Conservation (phyloP, 1,284 basidiomycete genomes). For the Trichosporon ovoides region DNA sequence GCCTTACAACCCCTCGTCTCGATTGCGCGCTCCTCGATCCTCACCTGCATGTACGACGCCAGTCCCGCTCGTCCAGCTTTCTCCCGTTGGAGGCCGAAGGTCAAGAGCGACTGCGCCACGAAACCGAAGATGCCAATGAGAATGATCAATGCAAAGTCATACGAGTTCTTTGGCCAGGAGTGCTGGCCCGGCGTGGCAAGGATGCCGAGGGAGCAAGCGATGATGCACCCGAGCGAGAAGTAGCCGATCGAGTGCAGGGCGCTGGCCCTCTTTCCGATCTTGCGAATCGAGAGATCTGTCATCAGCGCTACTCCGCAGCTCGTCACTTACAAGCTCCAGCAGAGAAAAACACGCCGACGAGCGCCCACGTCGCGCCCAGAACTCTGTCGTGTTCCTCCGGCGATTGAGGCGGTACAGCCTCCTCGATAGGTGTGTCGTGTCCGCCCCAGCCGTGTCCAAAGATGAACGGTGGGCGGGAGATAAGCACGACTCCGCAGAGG, state of each 20-base stretch:
- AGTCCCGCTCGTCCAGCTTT: slow-evolving; percentile 47
- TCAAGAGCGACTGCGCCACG: slow-evolving; percentile 54
- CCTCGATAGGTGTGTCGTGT: slow-evolving; percentile 17
- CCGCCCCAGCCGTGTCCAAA: slow-evolving; percentile 45
- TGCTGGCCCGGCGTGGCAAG: slow-evolving; percentile 17
- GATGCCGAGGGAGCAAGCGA: slow-evolving; percentile 52
- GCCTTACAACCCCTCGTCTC: too few relatives aligned
- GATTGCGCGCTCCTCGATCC: too few relatives aligned
- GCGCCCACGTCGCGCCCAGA: slow-evolving; percentile 36
- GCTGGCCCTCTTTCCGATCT: slow-evolving; percentile 67
- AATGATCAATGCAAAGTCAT: slow-evolving; percentile 37
- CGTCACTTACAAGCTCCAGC: slow-evolving; percentile 40
- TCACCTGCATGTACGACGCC: slow-evolving; percentile 47
- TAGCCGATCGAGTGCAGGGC: slow-evolving; percentile 65
- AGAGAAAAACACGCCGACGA: slow-evolving; percentile 35
- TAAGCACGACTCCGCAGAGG: slow-evolving; percentile 60
- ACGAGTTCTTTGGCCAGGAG: slow-evolving; percentile 13
- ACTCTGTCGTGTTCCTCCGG: slow-evolving; percentile 18
- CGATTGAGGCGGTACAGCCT: slow-evolving; percentile 6
- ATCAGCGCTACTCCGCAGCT: background rate
- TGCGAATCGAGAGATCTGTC: slow-evolving; percentile 62
- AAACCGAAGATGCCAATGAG: slow-evolving; percentile 57
- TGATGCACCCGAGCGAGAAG: slow-evolving; percentile 61
- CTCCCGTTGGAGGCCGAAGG: slow-evolving; percentile 47
- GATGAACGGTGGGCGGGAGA: slow-evolving; percentile 60